Evolutionary conservation across 495 filamentous ascomycete species (phyloP).

Genomic region (Penicillium manginii): DNA sequence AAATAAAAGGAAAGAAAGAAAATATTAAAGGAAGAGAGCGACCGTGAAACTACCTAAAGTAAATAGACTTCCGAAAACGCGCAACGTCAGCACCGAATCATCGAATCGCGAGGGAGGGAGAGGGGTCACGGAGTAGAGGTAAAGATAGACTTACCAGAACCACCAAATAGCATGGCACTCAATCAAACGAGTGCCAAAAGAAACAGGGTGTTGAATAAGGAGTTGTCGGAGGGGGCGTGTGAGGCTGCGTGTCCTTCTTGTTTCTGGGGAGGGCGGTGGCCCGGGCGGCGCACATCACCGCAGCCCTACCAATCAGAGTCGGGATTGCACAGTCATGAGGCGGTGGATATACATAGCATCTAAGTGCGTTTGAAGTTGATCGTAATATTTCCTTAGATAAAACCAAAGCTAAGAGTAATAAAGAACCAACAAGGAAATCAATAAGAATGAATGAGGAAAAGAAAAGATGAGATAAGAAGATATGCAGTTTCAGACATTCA

Average conservation of each 20-base stretch:
- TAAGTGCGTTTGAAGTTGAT: too few species aligned
- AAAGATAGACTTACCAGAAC: conserved; percentile 25
- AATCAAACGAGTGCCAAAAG: conserved; percentile 14
- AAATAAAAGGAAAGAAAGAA: conserved; percentile 18
- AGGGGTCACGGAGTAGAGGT: neutral
- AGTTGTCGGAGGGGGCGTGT: conserved; percentile 3
- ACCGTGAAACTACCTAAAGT: conserved; percentile 42
- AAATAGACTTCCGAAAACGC: conserved; percentile 34
- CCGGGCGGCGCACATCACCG: conserved; percentile 1
- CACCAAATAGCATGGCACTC: conserved; percentile 37
- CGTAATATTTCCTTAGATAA: too few species aligned
- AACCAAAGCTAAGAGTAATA: too few species aligned
- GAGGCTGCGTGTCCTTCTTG: conserved; percentile 25
- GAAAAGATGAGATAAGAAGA: too few species aligned
- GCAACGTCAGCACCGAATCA: conserved; percentile 14
- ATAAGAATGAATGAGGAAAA: too few species aligned
- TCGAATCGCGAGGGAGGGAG: conserved; percentile 3
- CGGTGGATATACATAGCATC: too few species aligned
- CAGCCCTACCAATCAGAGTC: conserved; percentile 19
- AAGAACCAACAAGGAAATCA: too few species aligned
- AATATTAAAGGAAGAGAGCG: conserved; percentile 29
- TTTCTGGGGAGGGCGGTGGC: conserved; percentile 21
- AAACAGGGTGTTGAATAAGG: conserved; percentile 5
- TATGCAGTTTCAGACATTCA: too few species aligned
- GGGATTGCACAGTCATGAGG: too few species aligned